phyloP scores from a whole-genome alignment of 441 rosid species.

The Pelargonium hybrid region DNA sequence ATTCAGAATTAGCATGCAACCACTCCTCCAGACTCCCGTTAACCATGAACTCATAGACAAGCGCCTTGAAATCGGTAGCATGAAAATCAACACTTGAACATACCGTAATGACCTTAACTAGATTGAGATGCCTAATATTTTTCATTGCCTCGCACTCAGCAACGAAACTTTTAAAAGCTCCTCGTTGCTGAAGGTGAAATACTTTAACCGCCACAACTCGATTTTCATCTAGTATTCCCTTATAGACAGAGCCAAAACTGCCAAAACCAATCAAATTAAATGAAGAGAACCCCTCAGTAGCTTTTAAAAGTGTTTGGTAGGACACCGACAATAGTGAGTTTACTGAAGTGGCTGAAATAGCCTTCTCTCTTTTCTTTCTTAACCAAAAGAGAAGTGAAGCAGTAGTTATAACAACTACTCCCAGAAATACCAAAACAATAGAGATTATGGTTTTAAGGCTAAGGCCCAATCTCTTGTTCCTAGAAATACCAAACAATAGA shows the following conservation, averaged over 20 bases:
- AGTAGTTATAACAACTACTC: too few relatives aligned
- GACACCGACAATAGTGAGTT: not conserved
- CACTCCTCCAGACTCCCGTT: constrained; percentile 12
- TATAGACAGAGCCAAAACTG: constrained; percentile 3
- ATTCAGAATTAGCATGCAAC: too few relatives aligned
- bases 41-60: constrained; percentile 14
- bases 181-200: constrained; percentile 1
- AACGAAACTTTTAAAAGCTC: constrained; percentile 11
- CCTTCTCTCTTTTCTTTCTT: too few relatives aligned
- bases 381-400: too few relatives aligned
- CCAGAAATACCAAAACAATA: not conserved
- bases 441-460: not conserved
- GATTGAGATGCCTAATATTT: constrained; percentile 3
- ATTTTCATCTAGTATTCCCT: constrained; percentile 2
- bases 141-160: constrained; percentile 13
- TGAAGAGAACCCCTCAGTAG: constrained; percentile 11
- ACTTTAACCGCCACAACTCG: constrained; percentile 8
- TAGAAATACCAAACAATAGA: too few relatives aligned
- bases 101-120: constrained; percentile 9
- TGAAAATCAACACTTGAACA: constrained; percentile 6
- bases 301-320: not conserved
- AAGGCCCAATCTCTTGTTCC: not conserved
- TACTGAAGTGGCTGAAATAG: not conserved
- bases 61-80: constrained; percentile 10
- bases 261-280: not conserved